Evolutionary conservation across 2,329 filamentous ascomycete species (phyloP), one percentile per base, ranked within the genome.

Genomic region (Fusarium sp.): DNA sequence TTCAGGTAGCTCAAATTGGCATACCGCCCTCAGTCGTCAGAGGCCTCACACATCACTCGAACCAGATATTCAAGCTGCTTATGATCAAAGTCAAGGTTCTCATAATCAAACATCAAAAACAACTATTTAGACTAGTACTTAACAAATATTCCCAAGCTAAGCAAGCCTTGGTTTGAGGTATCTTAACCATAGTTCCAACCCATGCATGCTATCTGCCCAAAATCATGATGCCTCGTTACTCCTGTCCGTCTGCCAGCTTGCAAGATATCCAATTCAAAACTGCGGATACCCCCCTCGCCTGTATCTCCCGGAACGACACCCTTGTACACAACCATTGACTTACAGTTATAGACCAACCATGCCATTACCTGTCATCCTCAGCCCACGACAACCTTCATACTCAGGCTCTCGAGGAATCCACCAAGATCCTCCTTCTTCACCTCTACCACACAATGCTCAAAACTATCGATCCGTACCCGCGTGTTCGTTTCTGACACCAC

Each of bases 391-490:
- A 89, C 89, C 85, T 96, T 97, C 86, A 94, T 90, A 79, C 94
- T 97, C 76, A 99, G 79, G 56, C 91, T 90, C 81, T 99, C 96
- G 69, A 99, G 82, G 77, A 99, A 99, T 0, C 91, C 93, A 17
- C 89, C 88, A 26, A 99, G 81, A 79, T 98, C 96, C 76, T 98
- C 96, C 82, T 97, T 97, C 80, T 90, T 90, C n/a, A 99, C 95
- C 77, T 99, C 96, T 45, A 98, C 94, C 9, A 98, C 96, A 74
- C 93, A 97, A 77, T 97, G 93, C 79, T 99, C 96, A 74, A 99
- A 99, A 77, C 92, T 96, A 79, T 99, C 96, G 75, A 97, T 96
- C 62, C 94, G 85, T 20, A 98, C 94, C 17, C 94, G 83, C 1
- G 95, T 93, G 60, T 90, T 96, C 17, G 95, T 98, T 82, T 97